phyloP scores from a whole-genome alignment of 2,329 filamentous ascomycete species.

The Didymellaceae sp. region DNA sequence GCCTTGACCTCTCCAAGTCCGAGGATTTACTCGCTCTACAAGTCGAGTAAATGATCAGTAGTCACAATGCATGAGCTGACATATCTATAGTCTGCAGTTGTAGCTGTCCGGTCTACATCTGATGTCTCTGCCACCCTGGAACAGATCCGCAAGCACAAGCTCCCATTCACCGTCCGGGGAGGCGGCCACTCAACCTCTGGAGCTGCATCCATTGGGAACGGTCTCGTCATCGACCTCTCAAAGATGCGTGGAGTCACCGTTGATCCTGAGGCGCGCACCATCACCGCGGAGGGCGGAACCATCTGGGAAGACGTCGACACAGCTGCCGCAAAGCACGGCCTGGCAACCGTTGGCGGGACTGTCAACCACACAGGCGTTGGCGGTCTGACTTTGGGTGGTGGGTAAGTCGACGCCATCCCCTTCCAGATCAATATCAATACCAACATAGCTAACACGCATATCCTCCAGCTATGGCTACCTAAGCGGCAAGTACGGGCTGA shows the following conservation, averaged over 20 bases:
- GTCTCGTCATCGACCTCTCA: constrained; percentile 63
- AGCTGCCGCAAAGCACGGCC: constrained; percentile 56
- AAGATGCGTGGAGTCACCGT: constrained; percentile 60
- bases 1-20: neutral
- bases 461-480: constrained; percentile 66
- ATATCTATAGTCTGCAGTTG: constrained; percentile 1
- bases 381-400: constrained; percentile 62
- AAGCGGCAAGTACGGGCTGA: constrained; percentile 61
- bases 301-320: constrained; percentile 63
- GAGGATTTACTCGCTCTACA: neutral
- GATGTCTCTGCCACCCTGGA: constrained; percentile 27
- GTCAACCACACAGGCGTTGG: constrained; percentile 69
- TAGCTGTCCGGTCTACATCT: constrained; percentile 20
- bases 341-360: constrained; percentile 67
- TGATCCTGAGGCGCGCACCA: constrained; percentile 53
- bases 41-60: neutral
- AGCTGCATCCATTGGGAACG: constrained; percentile 57
- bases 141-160: constrained; percentile 27
- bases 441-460: too few species aligned
- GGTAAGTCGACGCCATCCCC: too few species aligned
- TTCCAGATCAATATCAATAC: too few species aligned
- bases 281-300: constrained; percentile 60
- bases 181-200: constrained; percentile 65
- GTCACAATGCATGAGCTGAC: neutral
- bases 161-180: constrained; percentile 62